These are phyloP conservation scores for Coemansia sp. DNA, from an alignment of 192 early-diverging fungal genomes.

Conservation along the genomic window DNA sequence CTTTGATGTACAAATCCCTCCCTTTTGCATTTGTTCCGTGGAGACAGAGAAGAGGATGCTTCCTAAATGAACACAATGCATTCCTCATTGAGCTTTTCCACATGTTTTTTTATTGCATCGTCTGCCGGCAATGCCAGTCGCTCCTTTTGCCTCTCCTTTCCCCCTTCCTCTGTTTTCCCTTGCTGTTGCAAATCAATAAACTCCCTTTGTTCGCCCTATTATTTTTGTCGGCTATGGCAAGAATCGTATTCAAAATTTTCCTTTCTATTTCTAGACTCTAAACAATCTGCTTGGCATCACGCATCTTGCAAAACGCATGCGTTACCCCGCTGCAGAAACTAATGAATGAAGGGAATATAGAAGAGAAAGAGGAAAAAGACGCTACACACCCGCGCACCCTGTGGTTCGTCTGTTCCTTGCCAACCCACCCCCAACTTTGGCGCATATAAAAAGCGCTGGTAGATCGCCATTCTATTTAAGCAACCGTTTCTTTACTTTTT, in stretches of 20 bases:
- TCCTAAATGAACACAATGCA: too few species aligned
- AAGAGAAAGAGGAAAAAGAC: constrained; percentile 11
- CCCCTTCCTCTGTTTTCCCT: constrained; percentile 7
- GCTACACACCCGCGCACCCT: background rate
- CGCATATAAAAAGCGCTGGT: too few species aligned
- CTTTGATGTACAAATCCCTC: background rate
- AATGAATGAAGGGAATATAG: too few species aligned
- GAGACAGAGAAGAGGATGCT: too few species aligned
- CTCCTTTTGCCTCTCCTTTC: constrained; percentile 6
- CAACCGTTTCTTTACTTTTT: too few species aligned
- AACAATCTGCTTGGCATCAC: constrained; percentile 10
- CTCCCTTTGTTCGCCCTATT: background rate
- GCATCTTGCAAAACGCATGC: background rate
- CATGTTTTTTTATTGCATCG: too few species aligned
- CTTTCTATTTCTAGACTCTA: constrained; percentile 3
- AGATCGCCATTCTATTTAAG: too few species aligned
- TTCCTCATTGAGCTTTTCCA: too few species aligned
- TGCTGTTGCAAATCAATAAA: constrained; percentile 4
- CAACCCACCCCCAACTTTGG: too few species aligned
- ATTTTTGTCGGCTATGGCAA: background rate
- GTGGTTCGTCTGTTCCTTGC: background rate
- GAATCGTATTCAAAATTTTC: background rate
- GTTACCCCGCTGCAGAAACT: constrained; percentile 1
- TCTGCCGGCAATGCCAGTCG: too few species aligned
- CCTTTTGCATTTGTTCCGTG: too few species aligned